These are phyloP conservation scores for Botrytis aclada DNA, from an alignment of 2,329 filamentous ascomycete species.

Conservation along the genomic window DNA sequence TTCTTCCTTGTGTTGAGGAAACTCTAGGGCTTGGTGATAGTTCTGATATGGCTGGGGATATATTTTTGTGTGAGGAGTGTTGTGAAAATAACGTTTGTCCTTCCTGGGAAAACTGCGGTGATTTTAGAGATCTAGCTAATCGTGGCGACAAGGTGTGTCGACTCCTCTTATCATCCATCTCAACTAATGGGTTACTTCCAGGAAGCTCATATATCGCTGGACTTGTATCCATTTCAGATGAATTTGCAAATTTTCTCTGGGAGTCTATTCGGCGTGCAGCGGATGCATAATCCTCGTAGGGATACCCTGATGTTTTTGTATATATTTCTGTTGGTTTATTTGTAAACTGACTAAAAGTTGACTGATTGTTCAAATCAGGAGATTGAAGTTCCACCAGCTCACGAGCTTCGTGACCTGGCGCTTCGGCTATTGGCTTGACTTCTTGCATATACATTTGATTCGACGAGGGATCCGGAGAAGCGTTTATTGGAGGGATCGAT, in stretches of 20 bases:
- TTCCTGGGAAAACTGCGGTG: not conserved
- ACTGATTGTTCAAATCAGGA: not conserved
- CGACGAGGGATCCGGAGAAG: not conserved
- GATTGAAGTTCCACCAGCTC: slow-evolving; percentile 4
- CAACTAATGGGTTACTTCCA: not conserved
- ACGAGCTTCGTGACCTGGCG: not conserved
- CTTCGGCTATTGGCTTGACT: not conserved
- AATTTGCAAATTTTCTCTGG: not conserved
- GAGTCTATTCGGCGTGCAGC: not conserved
- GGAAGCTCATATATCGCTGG: slow-evolving; percentile 7
- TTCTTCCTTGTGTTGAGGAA: not conserved
- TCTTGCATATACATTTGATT: not conserved
- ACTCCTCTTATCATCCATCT: slow-evolving; percentile 8
- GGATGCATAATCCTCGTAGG: not conserved
- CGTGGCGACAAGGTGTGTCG: not conserved
- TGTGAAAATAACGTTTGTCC: not conserved
- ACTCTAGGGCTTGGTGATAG: not conserved
- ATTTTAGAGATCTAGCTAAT: not conserved
- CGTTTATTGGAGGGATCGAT: not conserved
- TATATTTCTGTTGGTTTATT: slow-evolving; percentile 5
- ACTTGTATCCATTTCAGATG: not conserved
- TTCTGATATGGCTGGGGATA: not conserved
- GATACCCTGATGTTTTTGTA: not conserved
- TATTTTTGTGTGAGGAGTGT: not conserved
- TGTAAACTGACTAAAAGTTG: not conserved